Evolutionary conservation across 2,329 filamentous ascomycete species (phyloP).

Genomic region (Clarireedia homoeocarpa): DNA sequence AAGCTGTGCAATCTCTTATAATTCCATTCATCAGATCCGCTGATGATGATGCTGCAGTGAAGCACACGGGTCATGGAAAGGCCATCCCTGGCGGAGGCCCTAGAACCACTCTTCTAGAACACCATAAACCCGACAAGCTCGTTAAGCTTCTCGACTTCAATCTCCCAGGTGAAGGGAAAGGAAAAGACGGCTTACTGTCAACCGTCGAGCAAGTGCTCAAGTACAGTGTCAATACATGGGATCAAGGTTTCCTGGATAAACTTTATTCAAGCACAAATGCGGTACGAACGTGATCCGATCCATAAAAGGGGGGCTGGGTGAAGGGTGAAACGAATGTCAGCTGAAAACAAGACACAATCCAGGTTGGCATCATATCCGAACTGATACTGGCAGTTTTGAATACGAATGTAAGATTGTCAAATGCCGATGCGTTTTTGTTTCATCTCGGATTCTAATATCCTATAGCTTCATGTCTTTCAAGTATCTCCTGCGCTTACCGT

Average conservation of each 20-base stretch:
- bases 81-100: constrained; percentile 32
- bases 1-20: constrained; percentile 58
- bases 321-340: not conserved
- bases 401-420: constrained; percentile 60
- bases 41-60: constrained; percentile 52
- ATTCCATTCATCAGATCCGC: constrained; percentile 64
- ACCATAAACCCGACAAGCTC: constrained; percentile 50
- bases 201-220: constrained; percentile 63
- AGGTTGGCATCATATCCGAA: constrained; percentile 79
- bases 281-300: constrained; percentile 35
- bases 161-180: constrained; percentile 50
- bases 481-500: constrained; percentile 84
- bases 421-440: not conserved
- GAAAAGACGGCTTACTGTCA: constrained; percentile 66
- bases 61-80: constrained; percentile 43
- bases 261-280: constrained; percentile 87
- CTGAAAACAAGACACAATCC: not conserved
- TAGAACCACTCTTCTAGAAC: constrained; percentile 55
- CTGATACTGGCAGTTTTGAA: constrained; percentile 79
- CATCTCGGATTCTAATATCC: constrained; percentile 1
- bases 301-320: not conserved
- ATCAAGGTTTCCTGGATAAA: constrained; percentile 94
- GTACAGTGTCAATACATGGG: constrained; percentile 97
- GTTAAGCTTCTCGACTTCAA: constrained; percentile 48
- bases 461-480: constrained; percentile 77